phyloP scores from a whole-genome alignment of 75 land plant species.

The Selaginella tamariscina region DNA sequence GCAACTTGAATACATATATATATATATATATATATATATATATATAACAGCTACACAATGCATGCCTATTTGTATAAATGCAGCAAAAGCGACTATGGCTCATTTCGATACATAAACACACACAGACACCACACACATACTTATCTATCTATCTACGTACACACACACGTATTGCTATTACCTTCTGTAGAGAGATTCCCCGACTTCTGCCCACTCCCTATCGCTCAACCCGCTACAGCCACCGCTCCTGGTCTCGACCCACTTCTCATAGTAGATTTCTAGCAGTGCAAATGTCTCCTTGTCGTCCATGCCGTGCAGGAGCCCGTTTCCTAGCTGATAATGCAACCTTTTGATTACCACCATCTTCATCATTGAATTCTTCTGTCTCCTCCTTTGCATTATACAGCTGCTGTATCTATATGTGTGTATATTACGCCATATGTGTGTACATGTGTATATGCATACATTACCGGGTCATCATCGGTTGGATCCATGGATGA shows the following conservation, averaged over 20 bases:
- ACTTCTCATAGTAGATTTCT: slow-evolving; percentile 9
- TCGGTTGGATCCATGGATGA: slow-evolving; percentile 10
- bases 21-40: no score
- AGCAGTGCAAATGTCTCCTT: slow-evolving; percentile 12
- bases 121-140: no score
- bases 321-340: neutral
- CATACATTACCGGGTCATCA: neutral
- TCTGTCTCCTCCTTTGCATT: slow-evolving; percentile 7
- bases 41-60: no score
- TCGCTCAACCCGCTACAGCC: slow-evolving; percentile 10
- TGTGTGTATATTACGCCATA: no score
- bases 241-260: slow-evolving; percentile 6
- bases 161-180: no score
- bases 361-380: slow-evolving; percentile 10
- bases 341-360: neutral
- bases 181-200: slow-evolving; percentile 2
- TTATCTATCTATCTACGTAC: no score
- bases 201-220: slow-evolving; percentile 6
- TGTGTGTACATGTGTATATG: no score
- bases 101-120: no score
- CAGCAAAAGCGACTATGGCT: no score
- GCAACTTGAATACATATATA: no score
- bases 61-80: no score
- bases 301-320: slow-evolving; percentile 8
- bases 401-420: no score